Base-by-base conservation (phyloP, 176 grass and related monocot species). In the bread wheat (Triticum aestivum) region DNA sequence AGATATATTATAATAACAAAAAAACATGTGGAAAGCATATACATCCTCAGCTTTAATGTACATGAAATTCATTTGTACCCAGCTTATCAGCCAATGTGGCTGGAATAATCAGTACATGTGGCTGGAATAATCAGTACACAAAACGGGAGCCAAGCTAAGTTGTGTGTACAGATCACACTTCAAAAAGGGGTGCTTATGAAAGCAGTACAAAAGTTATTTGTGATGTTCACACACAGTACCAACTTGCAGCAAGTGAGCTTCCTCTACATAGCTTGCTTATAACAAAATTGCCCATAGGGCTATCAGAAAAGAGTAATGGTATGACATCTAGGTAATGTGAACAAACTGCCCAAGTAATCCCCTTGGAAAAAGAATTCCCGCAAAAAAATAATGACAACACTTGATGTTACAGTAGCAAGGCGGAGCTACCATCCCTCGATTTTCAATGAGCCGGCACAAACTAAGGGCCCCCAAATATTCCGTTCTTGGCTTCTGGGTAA, bases 211-310 rank as follows among this genome's bases (percentile, higher is more conserved):
- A 49, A 77, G 69, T 86, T 64, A 21, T n/a, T 21, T 47, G 24
- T 67, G 11, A 67, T 68, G 73, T 39, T 26, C 72, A 35, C 41
- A 26, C 3, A 37, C 5, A 0, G 30, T 85, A 51, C 15, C 52
- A 77, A 30, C 11, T 68, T 82, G 70, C 23, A 82, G 54, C 11
- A 87, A 87, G 29, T 24, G 45, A 32, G 15, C 52, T 71, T 52
- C 65, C 33, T 67, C 47, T 88, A 29, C n/a, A 77, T 65, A 73
- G 17, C 8, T 78, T 78, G 51, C 39, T 78, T 62, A 12, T 58
- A 82, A 83, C 54, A 79, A 86, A 88, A 85, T 66, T 49, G 42
- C 65, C 64, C 15, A 21, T 73, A 30, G 49, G 61, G 69, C 33
- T 17, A 49, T 29, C 3, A 75, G 0, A 54, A 82, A 39, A 65